Conservation (phyloP, 805 yeast species). For the Cyberlindnera maritima region DNA sequence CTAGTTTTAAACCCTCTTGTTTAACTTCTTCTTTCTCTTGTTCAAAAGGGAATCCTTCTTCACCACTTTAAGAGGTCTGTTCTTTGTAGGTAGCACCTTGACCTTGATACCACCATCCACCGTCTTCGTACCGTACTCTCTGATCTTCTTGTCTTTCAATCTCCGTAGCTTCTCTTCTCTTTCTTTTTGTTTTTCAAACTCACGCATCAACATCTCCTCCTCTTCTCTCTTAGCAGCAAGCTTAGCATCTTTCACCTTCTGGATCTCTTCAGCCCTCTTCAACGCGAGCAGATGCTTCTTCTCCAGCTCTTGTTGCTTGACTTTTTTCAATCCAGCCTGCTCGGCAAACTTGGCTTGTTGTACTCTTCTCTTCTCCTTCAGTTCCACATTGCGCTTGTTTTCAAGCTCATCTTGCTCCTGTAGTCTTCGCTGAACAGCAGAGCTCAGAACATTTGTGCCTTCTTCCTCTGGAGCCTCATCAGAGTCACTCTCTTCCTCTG, state of each 20-base stretch:
- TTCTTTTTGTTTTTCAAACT: conserved; percentile 16
- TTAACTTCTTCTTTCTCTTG: conserved; percentile 26
- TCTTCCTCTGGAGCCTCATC: conserved; percentile 56
- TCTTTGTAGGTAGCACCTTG: conserved; percentile 18
- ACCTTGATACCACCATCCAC: conserved; percentile 26
- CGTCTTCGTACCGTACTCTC: conserved; percentile 15
- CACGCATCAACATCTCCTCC: conserved; percentile 17
- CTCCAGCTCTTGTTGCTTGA: conserved; percentile 19
- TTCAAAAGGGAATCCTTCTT: conserved; percentile 24
- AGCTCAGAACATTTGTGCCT: conserved; percentile 27
- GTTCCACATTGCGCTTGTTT: conserved; percentile 27
- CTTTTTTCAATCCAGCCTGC: conserved; percentile 25
- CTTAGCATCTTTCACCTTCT: conserved; percentile 14
- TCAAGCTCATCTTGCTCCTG: conserved; percentile 25
- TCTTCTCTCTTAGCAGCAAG: conserved; percentile 18
- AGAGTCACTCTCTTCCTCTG: conserved; percentile 25
- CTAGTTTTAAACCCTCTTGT: conserved; percentile 16
- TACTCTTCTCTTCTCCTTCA: conserved; percentile 28
- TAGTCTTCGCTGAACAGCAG: conserved; percentile 9
- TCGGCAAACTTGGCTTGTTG: conserved; percentile 24
- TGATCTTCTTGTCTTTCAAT: conserved; percentile 12
- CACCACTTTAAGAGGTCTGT: conserved; percentile 6
- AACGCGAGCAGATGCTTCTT: conserved; percentile 20
- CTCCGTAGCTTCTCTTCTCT: conserved; percentile 18
- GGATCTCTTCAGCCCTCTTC: conserved; percentile 21